phyloP scores from a whole-genome alignment of 257 asterid genomes.

The Parsonsia alboflavescens region DNA sequence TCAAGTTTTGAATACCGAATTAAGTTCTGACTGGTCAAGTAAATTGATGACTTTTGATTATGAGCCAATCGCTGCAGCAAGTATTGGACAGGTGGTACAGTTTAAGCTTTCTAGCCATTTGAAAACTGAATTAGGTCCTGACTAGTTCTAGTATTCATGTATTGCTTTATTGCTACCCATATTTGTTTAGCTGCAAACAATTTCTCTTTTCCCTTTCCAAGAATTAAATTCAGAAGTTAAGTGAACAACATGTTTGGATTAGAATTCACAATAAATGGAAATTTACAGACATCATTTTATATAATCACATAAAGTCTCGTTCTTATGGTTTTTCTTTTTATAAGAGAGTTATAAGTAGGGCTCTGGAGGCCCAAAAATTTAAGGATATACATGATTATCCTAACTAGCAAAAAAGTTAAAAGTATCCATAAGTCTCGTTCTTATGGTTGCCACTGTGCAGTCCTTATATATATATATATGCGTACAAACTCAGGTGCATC shows the following conservation, averaged over 20 bases:
- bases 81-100: constrained; percentile 85
- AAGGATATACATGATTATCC: too few species aligned
- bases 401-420: too few species aligned
- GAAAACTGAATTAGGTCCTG: too few species aligned
- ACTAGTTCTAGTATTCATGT: background rate
- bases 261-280: background rate
- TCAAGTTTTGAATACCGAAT: constrained; percentile 81
- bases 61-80: constrained; percentile 93
- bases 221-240: constrained; percentile 3
- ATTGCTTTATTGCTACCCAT: background rate
- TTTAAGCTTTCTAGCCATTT: background rate
- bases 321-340: too few species aligned
- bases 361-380: too few species aligned
- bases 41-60: constrained; percentile 72
- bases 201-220: background rate
- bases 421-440: too few species aligned
- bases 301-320: too few species aligned
- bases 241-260: background rate
- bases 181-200: background rate
- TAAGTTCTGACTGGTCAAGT: constrained; percentile 75
- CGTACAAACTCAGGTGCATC: constrained; percentile 61
- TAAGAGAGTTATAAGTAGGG: too few species aligned
- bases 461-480: background rate
- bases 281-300: background rate
- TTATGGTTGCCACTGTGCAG: background rate